Evolutionary conservation across 2,329 filamentous ascomycete species (phyloP).

Genomic region (Purpureocillium lavendulum): DNA sequence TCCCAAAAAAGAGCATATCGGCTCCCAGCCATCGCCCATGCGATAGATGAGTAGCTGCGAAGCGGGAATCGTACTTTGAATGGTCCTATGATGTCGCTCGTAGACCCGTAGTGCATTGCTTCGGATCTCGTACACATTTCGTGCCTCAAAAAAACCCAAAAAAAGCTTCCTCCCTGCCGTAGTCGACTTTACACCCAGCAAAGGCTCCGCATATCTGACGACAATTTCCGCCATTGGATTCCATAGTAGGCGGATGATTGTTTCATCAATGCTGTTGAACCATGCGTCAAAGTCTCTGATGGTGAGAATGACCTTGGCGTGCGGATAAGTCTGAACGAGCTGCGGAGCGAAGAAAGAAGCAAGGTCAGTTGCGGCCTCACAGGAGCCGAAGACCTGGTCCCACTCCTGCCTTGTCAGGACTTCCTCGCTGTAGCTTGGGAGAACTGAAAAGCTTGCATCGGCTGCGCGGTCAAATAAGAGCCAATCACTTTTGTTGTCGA

Average conservation of each 20-base stretch:
- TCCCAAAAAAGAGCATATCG: constrained; percentile 23
- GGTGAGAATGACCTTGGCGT: constrained; percentile 19
- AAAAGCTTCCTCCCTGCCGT: background rate
- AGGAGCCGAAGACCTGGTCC: constrained; percentile 15
- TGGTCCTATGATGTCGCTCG: constrained; percentile 15
- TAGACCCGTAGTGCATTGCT: constrained; percentile 12
- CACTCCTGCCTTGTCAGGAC: constrained; percentile 12
- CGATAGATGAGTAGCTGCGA: constrained; percentile 20
- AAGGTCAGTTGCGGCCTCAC: constrained; percentile 18
- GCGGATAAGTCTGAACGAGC: constrained; percentile 18
- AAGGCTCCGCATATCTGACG: background rate
- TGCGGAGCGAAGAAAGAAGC: constrained; percentile 13
- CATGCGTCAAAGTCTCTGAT: constrained; percentile 18
- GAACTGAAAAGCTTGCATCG: constrained; percentile 7
- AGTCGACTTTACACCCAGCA: background rate
- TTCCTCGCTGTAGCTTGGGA: constrained; percentile 11
- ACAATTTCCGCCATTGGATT: too few relatives aligned
- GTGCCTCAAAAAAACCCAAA: constrained; percentile 3
- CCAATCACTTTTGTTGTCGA: too few relatives aligned
- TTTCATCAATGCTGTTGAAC: constrained; percentile 13
- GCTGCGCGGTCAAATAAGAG: background rate
- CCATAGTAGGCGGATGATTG: background rate
- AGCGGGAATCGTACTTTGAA: constrained; percentile 13
- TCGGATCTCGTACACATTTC: constrained; percentile 7
- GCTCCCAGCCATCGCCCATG: constrained; percentile 20